Base-by-base conservation (phyloP, 805 yeast genomes). In the Kluyveromyces wickerhamii region DNA sequence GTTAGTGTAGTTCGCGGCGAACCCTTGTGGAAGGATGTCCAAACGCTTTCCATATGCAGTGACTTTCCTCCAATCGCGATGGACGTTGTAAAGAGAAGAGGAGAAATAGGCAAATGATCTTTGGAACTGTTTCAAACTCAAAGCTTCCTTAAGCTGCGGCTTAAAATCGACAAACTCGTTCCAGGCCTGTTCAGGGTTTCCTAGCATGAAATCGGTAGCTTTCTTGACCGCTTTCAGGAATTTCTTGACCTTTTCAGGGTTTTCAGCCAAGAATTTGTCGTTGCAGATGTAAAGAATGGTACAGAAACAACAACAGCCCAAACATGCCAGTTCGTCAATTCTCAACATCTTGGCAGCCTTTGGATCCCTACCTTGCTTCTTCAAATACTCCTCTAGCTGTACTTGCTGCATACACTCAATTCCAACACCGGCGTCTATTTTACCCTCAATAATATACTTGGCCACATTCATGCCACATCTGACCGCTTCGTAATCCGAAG, bases 381-480 rank as follows among this genome's bases (percentile, higher is more conserved):
- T 58, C 42, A 65, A 60, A 52, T 66, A 66, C 42, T 70, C 74
- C 48, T 71, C 77, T 45, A 72, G 60, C 48, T 72, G 73, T 31
- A 72, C 77, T 53, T 71, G 76, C 51, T 72, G 77, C 51, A 72
- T 69, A 54, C 75, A 71, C 49, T 72, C 77, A 37, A 72, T 69
- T 46, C 77, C 77, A 47, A 72, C 65, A 34, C 77, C 77, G 38
- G 75, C 76, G 49, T 72, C 74, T 35, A 72, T 69, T 43, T 65
- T 62, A 23, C 76, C 77, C 34, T 71, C 73, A 34, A 72, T 66
- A 44, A 72, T 71, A 44, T 64, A 65, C 48, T 69, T 70, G 39
- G 77, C 73, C 29, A 72, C 76, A 46, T 72, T 72, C 77, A 72
- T 72, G 37, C 77, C 77, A 43, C 75, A 69, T 53, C 77, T 63